Evolutionary conservation across 2,329 filamentous ascomycete species (phyloP), one percentile per base, ranked within the genome.

Genomic region (Sporothrix euskadiensis): DNA sequence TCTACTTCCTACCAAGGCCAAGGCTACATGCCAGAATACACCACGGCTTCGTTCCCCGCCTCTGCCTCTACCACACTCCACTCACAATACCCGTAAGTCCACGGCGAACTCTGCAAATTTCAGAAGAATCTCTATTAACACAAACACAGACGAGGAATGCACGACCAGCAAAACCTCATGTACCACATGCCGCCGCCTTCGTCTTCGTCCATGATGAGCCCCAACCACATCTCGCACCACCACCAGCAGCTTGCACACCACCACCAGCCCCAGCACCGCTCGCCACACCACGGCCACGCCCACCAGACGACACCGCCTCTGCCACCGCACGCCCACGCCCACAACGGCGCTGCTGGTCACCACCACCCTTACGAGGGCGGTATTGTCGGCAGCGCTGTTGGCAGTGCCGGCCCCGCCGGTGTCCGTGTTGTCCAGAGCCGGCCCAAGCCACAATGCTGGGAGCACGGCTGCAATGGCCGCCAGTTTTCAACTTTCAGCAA

Each of bases 401-500:
- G 83, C 75, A 82, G 84, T 75, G 80, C 81, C 52, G 80, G 84
- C 59, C 26, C 73, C 6, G 30, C 54, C 0, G 84, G 89, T 76
- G 89, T 93, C 54, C 87, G 92, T 74, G 89, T 94, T 19, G 86
- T 94, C 22, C 91, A 92, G 80, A 90, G 89, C 77, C 88, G 92
- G 76, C 94, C 94, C n/a, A 97, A 97, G 83, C 94, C 94, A 63
- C 94, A 97, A 80, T 98, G 95, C 82, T 98, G 93, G 93, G 95
- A 98, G 75, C 95, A 98, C 79, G 95, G 94, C 12, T 98, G 95
- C 85, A 97, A 98, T 79, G 95, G 95, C 26, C 90, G 94, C 41
- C 93, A 97, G 79, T 98, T 98, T 80, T 97, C 94, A 22, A 98
- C 95, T 3, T 98, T 98, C 80, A 97, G 94, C 87, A 98, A 98